Evolutionary conservation across 306 rosid species (phyloP).

Genomic region (Hylodesmum podocarpum): DNA sequence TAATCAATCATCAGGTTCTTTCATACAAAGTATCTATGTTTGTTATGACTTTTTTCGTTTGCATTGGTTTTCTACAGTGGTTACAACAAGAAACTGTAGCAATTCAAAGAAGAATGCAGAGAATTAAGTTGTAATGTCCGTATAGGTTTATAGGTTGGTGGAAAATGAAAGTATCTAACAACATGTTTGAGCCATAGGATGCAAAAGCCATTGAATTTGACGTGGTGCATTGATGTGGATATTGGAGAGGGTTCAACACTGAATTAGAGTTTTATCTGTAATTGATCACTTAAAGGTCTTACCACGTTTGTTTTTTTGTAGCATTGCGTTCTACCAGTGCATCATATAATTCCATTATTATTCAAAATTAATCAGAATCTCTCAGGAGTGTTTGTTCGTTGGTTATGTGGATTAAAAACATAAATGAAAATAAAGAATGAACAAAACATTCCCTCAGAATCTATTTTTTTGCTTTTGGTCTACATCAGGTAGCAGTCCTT

Average conservation of each 20-base stretch:
- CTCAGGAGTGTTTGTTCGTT: neutral
- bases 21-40: neutral
- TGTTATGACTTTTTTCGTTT: neutral
- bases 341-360: neutral
- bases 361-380: neutral
- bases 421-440: neutral
- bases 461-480: neutral
- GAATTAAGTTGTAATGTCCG: neutral
- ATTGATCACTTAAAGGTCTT: neutral
- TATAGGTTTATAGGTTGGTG: slow-evolving; percentile 10
- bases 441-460: neutral
- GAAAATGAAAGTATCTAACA: neutral
- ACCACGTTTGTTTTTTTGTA: neutral
- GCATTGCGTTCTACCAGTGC: neutral
- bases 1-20: neutral
- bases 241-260: neutral
- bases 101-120: neutral
- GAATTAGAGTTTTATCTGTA: neutral
- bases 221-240: neutral
- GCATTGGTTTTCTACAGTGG: neutral
- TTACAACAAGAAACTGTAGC: neutral
- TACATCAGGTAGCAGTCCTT: neutral
- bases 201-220: neutral
- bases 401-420: neutral
- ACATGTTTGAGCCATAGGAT: slow-evolving; percentile 5